These are phyloP conservation scores for Suillus decipiens DNA, from an alignment of 768 basidiomycete species.

Conservation along the genomic window DNA sequence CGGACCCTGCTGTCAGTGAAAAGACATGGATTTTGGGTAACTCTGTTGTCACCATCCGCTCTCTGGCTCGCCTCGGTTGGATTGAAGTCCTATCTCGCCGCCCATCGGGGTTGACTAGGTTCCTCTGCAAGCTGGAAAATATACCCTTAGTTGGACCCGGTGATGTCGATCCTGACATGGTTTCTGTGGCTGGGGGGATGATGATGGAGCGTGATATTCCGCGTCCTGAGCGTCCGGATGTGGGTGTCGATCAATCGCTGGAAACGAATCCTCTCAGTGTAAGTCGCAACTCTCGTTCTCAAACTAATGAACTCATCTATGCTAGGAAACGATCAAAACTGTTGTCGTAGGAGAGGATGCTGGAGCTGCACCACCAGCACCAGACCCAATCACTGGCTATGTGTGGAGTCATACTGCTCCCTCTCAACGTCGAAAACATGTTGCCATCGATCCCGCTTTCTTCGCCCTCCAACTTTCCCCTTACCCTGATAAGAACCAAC, in stretches of 20 bases:
- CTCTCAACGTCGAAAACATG: constrained; percentile 86
- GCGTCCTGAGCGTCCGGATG: constrained; percentile 31
- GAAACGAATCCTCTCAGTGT: constrained; percentile 1
- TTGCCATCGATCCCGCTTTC: constrained; percentile 82
- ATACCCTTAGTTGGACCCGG: constrained; percentile 83
- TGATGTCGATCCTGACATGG: constrained; percentile 78
- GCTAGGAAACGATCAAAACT: constrained; percentile 6
- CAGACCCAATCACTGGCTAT: constrained; percentile 80
- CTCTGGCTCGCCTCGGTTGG: constrained; percentile 79
- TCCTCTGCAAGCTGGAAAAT: constrained; percentile 87
- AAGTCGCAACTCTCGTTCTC: not conserved
- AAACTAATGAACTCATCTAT: not conserved
- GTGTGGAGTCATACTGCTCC: constrained; percentile 88
- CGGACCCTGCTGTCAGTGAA: constrained; percentile 49
- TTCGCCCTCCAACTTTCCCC: constrained; percentile 85
- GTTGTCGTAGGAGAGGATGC: constrained; percentile 11
- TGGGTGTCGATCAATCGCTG: not conserved
- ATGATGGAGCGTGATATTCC: constrained; percentile 63
- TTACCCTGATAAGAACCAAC: constrained; percentile 50
- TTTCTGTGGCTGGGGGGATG: constrained; percentile 71
- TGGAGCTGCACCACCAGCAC: constrained; percentile 37
- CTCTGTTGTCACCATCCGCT: constrained; percentile 79
- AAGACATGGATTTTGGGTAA: constrained; percentile 89
- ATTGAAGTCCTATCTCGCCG: constrained; percentile 82
- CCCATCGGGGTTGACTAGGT: constrained; percentile 85